Base-by-base conservation (phyloP, 1,139 yeast species). In the Fermentozyma sake region DNA sequence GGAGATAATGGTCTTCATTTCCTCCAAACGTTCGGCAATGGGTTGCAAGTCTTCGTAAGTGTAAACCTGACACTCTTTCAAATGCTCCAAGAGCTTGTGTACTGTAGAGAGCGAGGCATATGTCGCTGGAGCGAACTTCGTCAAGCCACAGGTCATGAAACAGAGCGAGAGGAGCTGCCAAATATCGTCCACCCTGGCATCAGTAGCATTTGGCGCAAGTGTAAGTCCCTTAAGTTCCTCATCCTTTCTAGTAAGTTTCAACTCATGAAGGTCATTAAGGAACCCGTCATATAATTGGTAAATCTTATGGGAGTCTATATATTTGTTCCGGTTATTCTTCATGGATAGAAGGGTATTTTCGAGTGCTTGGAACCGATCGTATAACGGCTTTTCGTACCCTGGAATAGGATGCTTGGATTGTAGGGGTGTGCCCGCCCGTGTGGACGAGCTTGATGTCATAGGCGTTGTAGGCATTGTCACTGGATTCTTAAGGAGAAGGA, bases 111-210 rank as follows among this genome's bases (percentile, higher is more conserved):
- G 62, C 6, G 95, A 83, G 6, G 95, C 87, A 56, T 83, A 91
- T 1, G 95, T 85, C 3, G 96, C 95, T 2, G 96, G 96, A 1
- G 96, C 95, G 23, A 85, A 74, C 42, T 86, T 80, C 31, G 82
- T 82, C 42, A 86, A 67, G 3, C 98, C 98, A 37, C 93, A 93
- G 2, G 97, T 85, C 41, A 89, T 73, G 52, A 87, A 84, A 39
- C 94, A 83, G 31, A 91, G 63, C 9, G 95, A 81, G 27, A 89
- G 61, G 29, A 91, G 62, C 52, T 89, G 96, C 68, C 91, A 84
- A 14, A 82, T 82, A 46, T 91, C 97, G 51, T 86, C 95, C 21
- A 84, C 67, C n/a, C 83, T 66, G 12, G 74, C 64, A 49, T 86
- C 95, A 12, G 82, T 82, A 37, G 49, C 39, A 32, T 60, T 66